phyloP scores from a whole-genome alignment of 257 asterid genomes.

The Agastache rugosa region DNA sequence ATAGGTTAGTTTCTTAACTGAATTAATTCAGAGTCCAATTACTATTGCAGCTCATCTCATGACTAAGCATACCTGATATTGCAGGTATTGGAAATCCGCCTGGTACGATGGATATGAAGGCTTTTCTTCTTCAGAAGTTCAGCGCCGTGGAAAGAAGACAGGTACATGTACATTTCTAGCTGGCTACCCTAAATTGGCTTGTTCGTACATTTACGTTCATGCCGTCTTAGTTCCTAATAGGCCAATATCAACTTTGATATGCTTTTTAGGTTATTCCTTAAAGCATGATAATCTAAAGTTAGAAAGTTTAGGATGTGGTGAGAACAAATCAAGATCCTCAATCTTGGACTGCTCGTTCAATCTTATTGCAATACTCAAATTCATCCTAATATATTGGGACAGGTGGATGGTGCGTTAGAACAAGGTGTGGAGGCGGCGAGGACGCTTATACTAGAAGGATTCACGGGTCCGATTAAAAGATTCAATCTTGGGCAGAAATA shows the following conservation, averaged over 20 bases:
- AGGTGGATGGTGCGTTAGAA: constrained; percentile 86
- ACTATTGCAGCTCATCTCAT: background rate
- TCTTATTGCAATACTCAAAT: too few relatives aligned
- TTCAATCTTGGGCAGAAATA: constrained; percentile 95
- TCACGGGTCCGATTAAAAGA: constrained; percentile 69
- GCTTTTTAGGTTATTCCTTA: background rate
- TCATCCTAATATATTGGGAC: constrained; percentile 19
- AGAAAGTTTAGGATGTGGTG: background rate
- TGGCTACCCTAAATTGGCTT: background rate
- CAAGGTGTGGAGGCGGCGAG: constrained; percentile 85
- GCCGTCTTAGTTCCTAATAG: background rate
- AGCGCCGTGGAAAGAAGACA: constrained; percentile 74
- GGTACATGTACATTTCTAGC: constrained; percentile 50
- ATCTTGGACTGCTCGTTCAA: background rate
- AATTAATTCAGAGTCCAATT: constrained; percentile 14
- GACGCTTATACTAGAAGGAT: constrained; percentile 73
- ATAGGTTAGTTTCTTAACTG: constrained; percentile 59
- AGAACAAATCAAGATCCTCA: constrained; percentile 2
- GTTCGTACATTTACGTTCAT: constrained; percentile 1
- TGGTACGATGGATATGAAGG: constrained; percentile 94
- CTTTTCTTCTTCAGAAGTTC: constrained; percentile 93
- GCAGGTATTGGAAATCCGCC: constrained; percentile 94
- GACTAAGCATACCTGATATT: constrained; percentile 21
- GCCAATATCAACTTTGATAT: background rate
- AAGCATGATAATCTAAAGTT: background rate